phyloP scores from a whole-genome alignment of 768 basidiomycete genomes.

The Kwoniella bestiolae region DNA sequence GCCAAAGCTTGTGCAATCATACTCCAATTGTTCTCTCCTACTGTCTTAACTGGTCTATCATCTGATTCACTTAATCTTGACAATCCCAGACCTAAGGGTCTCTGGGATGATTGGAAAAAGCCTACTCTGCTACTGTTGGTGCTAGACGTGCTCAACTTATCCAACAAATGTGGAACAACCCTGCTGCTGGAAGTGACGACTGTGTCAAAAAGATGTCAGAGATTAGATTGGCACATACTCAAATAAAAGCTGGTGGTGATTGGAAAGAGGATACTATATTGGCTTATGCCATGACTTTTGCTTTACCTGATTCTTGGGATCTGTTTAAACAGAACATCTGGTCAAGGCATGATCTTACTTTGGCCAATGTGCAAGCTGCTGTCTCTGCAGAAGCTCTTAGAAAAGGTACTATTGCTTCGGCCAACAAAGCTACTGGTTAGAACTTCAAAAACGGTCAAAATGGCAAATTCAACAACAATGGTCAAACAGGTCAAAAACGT shows the following conservation, averaged over 20 bases:
- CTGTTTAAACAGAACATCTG: constrained; percentile 26
- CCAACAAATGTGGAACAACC: constrained; percentile 20
- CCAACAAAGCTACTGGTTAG: neutral
- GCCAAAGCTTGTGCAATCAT: no score
- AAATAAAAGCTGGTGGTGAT: constrained; percentile 17
- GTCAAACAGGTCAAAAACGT: neutral
- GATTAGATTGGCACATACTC: constrained; percentile 26
- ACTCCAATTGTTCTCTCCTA: no score
- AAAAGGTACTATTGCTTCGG: neutral
- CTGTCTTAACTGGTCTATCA: no score
- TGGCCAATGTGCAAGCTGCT: constrained; percentile 11
- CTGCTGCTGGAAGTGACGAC: constrained; percentile 22
- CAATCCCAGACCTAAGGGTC: no score
- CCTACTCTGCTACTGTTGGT: constrained; percentile 21
- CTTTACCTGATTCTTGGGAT: constrained; percentile 25
- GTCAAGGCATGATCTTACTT: constrained; percentile 14
- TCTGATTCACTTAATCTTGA: no score
- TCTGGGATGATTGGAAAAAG: constrained; percentile 7
- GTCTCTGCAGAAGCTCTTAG: constrained; percentile 5
- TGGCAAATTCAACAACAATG: neutral
- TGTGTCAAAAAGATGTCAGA: constrained; percentile 11
- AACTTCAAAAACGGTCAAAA: neutral
- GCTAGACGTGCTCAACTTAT: constrained; percentile 22
- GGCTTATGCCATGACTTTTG: constrained; percentile 30
- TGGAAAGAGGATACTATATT: constrained; percentile 17